A percentile compares a stretch with the other conserved stretches of the same genome.
Conservation (phyloP, 768 basidiomycete genomes). For the Sporobolomyces pararoseus region DNA sequence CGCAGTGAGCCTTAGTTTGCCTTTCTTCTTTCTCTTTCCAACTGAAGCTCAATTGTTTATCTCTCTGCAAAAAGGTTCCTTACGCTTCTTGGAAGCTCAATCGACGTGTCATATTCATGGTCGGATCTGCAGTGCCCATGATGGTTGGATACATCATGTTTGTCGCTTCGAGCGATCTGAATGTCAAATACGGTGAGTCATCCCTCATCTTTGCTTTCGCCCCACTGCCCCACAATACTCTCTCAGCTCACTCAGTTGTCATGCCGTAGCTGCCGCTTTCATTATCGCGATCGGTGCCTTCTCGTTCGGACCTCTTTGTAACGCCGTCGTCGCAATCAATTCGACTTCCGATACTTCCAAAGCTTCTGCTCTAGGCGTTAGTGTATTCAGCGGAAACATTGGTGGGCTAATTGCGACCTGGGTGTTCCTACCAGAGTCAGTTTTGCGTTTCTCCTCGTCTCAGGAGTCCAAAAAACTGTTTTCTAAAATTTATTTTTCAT, state of each 20-base stretch:
- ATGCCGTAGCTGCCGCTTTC: conserved; percentile 17
- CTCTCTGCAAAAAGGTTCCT: conserved; percentile 8
- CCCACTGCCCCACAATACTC: no score
- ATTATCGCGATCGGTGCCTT: conserved; percentile 33
- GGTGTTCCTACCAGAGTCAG: conserved; percentile 19
- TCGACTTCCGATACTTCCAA: conserved; percentile 39
- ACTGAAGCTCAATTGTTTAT: neutral
- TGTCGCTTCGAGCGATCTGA: conserved; percentile 11
- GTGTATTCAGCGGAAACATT: conserved; percentile 43
- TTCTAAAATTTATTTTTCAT: no score
- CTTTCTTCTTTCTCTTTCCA: no score
- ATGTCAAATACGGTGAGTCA: conserved; percentile 20
- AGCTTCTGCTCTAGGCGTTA: conserved; percentile 35
- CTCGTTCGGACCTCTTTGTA: conserved; percentile 37
- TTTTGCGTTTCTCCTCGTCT: neutral
- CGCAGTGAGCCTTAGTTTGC: no score
- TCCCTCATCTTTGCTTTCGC: neutral
- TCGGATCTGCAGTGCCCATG: conserved; percentile 29
- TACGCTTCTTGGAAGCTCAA: conserved; percentile 42
- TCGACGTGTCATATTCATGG: conserved; percentile 35
- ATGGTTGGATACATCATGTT: conserved; percentile 41
- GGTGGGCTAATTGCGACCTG: conserved; percentile 43
- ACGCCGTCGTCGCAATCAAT: conserved; percentile 41
- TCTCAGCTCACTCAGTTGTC: no score
- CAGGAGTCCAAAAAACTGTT: no score